Conservation (phyloP, 2,329 filamentous ascomycete species). For the Aspergillus pseudonomiae region DNA sequence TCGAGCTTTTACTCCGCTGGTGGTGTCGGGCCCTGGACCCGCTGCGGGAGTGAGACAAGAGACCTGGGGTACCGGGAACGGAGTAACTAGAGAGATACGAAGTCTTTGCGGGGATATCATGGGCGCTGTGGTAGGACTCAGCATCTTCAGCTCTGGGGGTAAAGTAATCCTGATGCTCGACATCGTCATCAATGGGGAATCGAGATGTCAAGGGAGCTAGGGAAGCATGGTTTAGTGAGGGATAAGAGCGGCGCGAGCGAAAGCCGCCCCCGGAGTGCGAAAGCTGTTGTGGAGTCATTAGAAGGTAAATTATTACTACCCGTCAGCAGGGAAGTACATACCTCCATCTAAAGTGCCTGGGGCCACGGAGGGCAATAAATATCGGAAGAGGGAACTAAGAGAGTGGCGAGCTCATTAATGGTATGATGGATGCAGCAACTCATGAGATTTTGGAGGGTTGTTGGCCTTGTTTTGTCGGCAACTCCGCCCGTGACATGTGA, state of each 20-base stretch:
- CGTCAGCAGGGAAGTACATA: conserved; percentile 12
- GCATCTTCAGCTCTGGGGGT: conserved; percentile 20
- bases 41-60: conserved; percentile 46
- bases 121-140: conserved; percentile 1
- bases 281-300: conserved; percentile 24
- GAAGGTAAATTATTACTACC: neutral
- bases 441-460: conserved; percentile 4
- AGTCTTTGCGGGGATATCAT: conserved; percentile 35
- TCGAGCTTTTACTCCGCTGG: conserved; percentile 39
- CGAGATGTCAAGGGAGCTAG: conserved; percentile 62
- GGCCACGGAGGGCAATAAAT: neutral
- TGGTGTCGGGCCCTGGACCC: conserved; percentile 40
- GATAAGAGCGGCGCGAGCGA: conserved; percentile 58
- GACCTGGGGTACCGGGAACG: conserved; percentile 46
- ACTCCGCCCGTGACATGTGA: conserved; percentile 16
- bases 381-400: neutral
- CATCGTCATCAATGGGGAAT: conserved; percentile 56
- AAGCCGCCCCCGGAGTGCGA: conserved; percentile 33
- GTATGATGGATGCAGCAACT: conserved; percentile 6
- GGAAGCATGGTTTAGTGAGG: conserved; percentile 62
- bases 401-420: conserved; percentile 2
- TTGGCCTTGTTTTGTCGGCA: conserved; percentile 1
- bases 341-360: conserved; percentile 24
- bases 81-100: conserved; percentile 47
- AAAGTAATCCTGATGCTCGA: conserved; percentile 39